These are phyloP conservation scores for Pseudopyricularia cyperi DNA, from an alignment of 2,329 filamentous ascomycete genomes.

Conservation along the genomic window DNA sequence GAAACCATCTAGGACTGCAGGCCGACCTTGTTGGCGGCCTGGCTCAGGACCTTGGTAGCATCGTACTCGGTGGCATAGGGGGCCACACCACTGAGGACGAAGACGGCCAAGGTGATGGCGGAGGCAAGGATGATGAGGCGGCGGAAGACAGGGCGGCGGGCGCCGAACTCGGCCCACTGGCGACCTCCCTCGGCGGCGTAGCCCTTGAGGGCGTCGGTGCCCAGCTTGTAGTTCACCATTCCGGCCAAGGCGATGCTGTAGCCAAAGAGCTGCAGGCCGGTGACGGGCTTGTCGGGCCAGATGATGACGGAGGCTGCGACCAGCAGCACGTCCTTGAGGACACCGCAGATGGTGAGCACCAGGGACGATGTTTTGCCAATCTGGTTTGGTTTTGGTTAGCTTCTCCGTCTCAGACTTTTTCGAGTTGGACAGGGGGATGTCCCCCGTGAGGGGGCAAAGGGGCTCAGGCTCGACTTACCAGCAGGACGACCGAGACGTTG, in stretches of 20 bases:
- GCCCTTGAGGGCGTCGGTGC: slow-evolving; percentile 69
- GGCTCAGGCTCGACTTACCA: slow-evolving; percentile 44
- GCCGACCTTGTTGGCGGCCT: slow-evolving; percentile 34
- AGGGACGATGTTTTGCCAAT: slow-evolving; percentile 82
- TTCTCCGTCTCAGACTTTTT: neutral
- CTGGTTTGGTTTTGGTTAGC: slow-evolving; percentile 26
- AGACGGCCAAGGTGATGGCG: slow-evolving; percentile 42
- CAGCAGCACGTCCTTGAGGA: slow-evolving; percentile 78
- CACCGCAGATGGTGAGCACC: slow-evolving; percentile 74
- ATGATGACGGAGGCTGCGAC: slow-evolving; percentile 70
- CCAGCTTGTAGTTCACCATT: slow-evolving; percentile 79
- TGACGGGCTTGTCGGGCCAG: slow-evolving; percentile 59
- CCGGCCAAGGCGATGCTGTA: slow-evolving; percentile 69
- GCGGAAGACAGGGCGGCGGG: slow-evolving; percentile 61
- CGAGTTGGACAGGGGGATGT: neutral
- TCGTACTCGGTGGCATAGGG: slow-evolving; percentile 46
- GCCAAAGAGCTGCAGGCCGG: slow-evolving; percentile 66
- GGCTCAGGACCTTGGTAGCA: slow-evolving; percentile 32
- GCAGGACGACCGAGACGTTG: slow-evolving; percentile 75
- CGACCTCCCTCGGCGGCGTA: slow-evolving; percentile 60
- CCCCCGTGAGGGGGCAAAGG: too few species aligned
- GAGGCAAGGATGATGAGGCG: slow-evolving; percentile 60
- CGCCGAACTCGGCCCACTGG: slow-evolving; percentile 78
- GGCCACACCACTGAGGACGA: slow-evolving; percentile 56
- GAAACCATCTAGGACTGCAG: neutral